Evolutionary conservation across 345 rosid species (phyloP), one percentile per base, ranked within the genome.

Genomic region (Erodium maritimum): DNA sequence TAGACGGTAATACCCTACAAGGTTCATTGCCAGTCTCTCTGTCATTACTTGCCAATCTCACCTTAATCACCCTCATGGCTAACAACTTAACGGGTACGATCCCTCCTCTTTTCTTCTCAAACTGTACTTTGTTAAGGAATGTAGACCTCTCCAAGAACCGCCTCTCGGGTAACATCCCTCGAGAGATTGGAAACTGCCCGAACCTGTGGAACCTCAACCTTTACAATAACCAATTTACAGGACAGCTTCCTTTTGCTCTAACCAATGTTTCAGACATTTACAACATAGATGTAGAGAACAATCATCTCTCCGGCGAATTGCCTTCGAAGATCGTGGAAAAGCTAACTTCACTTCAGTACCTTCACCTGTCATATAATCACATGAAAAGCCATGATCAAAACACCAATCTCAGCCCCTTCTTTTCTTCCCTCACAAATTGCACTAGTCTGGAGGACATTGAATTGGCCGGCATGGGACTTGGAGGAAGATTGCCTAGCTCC

Each of bases 381-480:
- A 75, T 82, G 76, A 14, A 1, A n/a, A 79, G 79, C 42, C 79
- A 75, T 46, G 66, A 73, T 19, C 42, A 57, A 61, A 79, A 79
- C 71, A 77, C 77, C 69, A 68, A 77, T 56, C 82, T 79, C 1
- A 59, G 66, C 21, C 67, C 76, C 45, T 77, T 80, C 69, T 82
- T 79, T 52, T 54, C 58, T 1, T 55, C 88, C 46, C 71, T 79
- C 29, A 52, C 46, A 50, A 80, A 80, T 21, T 79, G 81, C 61
- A 73, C 79, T 3, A 1, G 1, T 16, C 75, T 82, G 51, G 21
- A 5, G 48, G 84, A 79, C 45, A 60, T 82, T 48, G 87, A 73
- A 53, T 52, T 77, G 69, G 84, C 72, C n/a, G 82, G 82, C 17
- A 77, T 77, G 77, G 71, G 57, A 12, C 76, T 82, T 0, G 77